phyloP scores from a whole-genome alignment of 352 stramenopile genomes.

The Pythium oligandrum region DNA sequence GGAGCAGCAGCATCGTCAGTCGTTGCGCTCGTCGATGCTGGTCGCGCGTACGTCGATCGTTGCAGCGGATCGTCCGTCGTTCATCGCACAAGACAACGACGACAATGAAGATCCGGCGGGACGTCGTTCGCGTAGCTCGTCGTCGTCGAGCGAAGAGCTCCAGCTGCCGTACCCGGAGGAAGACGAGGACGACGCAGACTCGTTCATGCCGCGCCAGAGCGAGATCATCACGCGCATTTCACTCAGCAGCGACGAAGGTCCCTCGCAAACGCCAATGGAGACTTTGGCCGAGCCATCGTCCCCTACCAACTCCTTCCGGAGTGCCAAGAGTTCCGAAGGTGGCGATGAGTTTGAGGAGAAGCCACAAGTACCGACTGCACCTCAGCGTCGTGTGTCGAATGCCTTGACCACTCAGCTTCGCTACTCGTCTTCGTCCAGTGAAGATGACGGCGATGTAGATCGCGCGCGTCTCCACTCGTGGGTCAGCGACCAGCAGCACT shows the following conservation, averaged over 20 bases:
- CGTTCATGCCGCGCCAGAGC: background rate
- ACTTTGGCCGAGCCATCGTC: background rate
- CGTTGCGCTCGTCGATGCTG: background rate
- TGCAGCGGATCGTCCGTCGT: background rate
- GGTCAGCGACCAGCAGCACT: background rate
- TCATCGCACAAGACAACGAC: background rate
- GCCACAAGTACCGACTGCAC: background rate
- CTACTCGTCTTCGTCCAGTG: no score
- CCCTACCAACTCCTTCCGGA: background rate
- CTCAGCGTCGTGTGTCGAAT: background rate
- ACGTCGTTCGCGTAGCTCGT: background rate
- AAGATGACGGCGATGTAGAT: background rate
- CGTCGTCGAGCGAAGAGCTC: constrained; percentile 19
- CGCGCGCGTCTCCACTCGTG: background rate
- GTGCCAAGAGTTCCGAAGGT: background rate
- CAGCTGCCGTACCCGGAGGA: constrained; percentile 14
- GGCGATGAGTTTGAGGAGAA: background rate
- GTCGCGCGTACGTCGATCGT: background rate
- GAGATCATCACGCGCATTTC: background rate
- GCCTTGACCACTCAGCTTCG: background rate
- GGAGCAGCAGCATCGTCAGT: no score
- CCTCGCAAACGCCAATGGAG: background rate
- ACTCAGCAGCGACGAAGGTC: background rate
- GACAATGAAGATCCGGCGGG: background rate
- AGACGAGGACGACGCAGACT: background rate